phyloP scores from a whole-genome alignment of 2,329 filamentous ascomycete genomes.

The Daldinia sp. region DNA sequence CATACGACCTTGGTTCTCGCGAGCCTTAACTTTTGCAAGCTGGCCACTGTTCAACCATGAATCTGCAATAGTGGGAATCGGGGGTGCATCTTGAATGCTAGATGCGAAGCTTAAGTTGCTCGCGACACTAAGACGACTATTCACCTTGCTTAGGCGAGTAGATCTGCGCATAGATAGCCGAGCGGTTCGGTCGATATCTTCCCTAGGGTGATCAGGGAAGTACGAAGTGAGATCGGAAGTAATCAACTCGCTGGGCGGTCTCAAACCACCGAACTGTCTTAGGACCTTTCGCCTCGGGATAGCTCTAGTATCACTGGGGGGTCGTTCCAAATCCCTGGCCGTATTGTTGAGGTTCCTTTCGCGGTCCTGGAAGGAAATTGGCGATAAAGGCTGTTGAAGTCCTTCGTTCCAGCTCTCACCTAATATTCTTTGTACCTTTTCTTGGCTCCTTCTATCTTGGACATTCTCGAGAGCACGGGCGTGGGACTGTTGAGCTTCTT shows the following conservation, averaged over 20 bases:
- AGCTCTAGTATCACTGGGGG: conserved; percentile 61
- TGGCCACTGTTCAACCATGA: conserved; percentile 81
- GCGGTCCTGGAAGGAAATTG: conserved; percentile 77
- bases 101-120: conserved; percentile 95
- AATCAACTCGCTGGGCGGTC: conserved; percentile 96
- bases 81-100: conserved; percentile 90
- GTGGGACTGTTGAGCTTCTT: conserved; percentile 84
- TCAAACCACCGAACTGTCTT: conserved; percentile 88
- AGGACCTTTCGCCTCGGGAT: conserved; percentile 64
- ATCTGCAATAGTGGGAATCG: conserved; percentile 95
- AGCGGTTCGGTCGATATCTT: conserved; percentile 95
- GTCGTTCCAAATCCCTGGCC: conserved; percentile 69
- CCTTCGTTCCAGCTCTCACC: conserved; percentile 87
- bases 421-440: conserved; percentile 89
- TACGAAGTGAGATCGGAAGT: conserved; percentile 96
- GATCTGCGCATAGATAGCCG: conserved; percentile 92
- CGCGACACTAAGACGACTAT: conserved; percentile 91
- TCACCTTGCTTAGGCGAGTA: conserved; percentile 89
- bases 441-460: conserved; percentile 80
- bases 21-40: conserved; percentile 61
- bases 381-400: conserved; percentile 86
- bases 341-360: conserved; percentile 74
- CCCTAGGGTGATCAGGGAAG: conserved; percentile 93
- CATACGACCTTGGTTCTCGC: conserved; percentile 59
- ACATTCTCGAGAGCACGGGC: conserved; percentile 70